Base-by-base conservation (phyloP, 495 filamentous ascomycete genomes). In the Annulohypoxylon maeteangense region DNA sequence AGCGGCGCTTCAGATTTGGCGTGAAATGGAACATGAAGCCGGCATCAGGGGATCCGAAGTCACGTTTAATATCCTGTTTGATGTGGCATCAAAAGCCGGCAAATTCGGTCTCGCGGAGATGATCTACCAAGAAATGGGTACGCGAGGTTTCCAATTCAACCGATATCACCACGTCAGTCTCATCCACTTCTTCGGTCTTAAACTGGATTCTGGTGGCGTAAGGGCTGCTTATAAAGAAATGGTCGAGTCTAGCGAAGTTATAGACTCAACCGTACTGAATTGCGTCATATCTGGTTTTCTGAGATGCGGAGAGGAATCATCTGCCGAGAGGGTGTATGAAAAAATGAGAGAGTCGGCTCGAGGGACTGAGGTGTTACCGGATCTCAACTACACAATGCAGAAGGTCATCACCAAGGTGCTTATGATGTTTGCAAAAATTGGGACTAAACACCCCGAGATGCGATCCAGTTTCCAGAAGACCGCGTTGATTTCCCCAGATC, bases 21-120 rank as follows among this genome's bases (percentile, higher is more conserved):
- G 88, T 61, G 87, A 93, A 70, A 97, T 97, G 91, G 95, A 98
- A 78, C 80, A 86, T 27, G 78, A 87, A n/a, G 88, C 88, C 16
- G 85, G 87, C 4, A 78, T 93, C n/a, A 74, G 81, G 66, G 86
- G 83, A 32, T 91, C 88, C 68, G 82, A 86, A 32, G 89, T 91
- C 10, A 95, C 94, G 1, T 97, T 98, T 82, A 95, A 92, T 78
- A 91, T 97, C 59, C 87, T 99, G 29, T 97, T 97, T 69, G 92
- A 97, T 75, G 86, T 92, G 14, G 94, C 95, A 31, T 87, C 91
- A 48, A 96, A 94, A 78, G 88, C 93, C 1, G 89, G 90, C 20
- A 94, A 95, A 71, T 95, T 91, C 59, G 81, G 81, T 1, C 88
- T 98, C 38, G 93, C 92, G 1, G 91, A 97, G 71, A 91, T 92